Percentiles rank a stretch among this genome's conserved stretches.
These are phyloP conservation scores for Calonectria honghensis DNA, from an alignment of 2,329 filamentous ascomycete genomes.

Conservation along the genomic window DNA sequence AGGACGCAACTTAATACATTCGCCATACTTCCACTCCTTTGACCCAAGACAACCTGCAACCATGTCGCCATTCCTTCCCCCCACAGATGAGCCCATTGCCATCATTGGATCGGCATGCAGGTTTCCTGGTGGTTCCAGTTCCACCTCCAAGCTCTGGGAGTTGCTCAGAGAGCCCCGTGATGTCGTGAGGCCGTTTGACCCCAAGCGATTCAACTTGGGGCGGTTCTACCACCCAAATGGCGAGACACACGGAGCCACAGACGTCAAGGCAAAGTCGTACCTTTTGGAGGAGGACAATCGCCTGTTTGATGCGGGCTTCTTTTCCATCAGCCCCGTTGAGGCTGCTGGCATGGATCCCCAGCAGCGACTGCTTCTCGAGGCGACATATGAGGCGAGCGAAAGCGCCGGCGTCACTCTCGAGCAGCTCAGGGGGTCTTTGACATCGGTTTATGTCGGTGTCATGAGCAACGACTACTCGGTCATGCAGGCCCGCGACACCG, in stretches of 20 bases:
- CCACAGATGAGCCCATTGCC: conserved; percentile 1
- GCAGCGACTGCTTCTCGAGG: conserved; percentile 59
- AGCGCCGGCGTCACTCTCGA: conserved; percentile 25
- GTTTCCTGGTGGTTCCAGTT: neutral
- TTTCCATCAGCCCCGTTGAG: conserved; percentile 40
- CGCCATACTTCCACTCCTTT: neutral
- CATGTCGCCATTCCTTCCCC: neutral
- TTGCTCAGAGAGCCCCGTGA: conserved; percentile 3
- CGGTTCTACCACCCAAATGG: conserved; percentile 47
- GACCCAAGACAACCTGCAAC: neutral
- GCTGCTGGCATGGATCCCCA: conserved; percentile 58
- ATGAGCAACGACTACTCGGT: conserved; percentile 54
- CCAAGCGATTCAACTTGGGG: conserved; percentile 41
- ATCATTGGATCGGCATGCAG: conserved; percentile 3
- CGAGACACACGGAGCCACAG: conserved; percentile 50
- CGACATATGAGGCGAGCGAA: conserved; percentile 57
- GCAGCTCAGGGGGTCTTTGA: conserved; percentile 28
- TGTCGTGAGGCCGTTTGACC: neutral
- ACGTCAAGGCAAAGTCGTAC: conserved; percentile 56
- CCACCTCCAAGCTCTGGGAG: conserved; percentile 14
- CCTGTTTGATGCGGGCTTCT: conserved; percentile 50
- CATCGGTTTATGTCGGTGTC: conserved; percentile 51
- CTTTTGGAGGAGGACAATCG: conserved; percentile 44
- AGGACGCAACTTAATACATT: neutral
- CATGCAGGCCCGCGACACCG: conserved; percentile 18